Evolutionary conservation across 2,329 filamentous ascomycete genomes (phyloP).

Genomic region (Pseudogymnoascus sp.): DNA sequence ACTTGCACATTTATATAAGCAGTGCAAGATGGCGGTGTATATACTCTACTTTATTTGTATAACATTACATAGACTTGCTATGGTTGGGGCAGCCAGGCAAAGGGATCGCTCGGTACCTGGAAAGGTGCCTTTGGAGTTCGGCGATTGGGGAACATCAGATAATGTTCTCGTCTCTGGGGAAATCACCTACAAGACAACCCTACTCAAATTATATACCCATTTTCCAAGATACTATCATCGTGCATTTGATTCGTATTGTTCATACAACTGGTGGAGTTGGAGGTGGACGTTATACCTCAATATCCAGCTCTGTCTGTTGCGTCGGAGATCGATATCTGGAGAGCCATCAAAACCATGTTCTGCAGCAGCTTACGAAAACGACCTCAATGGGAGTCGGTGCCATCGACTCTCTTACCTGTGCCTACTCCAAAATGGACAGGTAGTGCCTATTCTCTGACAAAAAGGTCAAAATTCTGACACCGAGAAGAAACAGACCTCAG

Average conservation of each 20-base stretch:
- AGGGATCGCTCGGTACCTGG: not conserved
- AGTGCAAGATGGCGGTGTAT: not conserved
- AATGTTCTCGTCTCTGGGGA: not conserved
- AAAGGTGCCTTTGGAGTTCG: not conserved
- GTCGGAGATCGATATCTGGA: not conserved
- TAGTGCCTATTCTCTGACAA: constrained; percentile 9
- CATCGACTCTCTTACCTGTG: constrained; percentile 21
- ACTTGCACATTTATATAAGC: not conserved
- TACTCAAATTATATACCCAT: constrained; percentile 1
- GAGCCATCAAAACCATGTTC: constrained; percentile 24
- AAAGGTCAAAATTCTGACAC: not conserved
- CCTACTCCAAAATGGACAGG: constrained; percentile 27
- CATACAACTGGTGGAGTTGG: not conserved
- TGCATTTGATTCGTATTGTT: not conserved
- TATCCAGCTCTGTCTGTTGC: not conserved
- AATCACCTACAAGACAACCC: not conserved
- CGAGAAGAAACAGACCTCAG: constrained; percentile 21
- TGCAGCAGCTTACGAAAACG: constrained; percentile 27
- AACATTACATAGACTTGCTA: constrained; percentile 4
- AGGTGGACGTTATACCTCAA: not conserved
- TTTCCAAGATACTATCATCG: not conserved
- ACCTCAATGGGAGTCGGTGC: constrained; percentile 24
- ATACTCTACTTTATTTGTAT: constrained; percentile 3
- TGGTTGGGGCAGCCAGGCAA: not conserved
- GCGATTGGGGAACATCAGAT: not conserved